phyloP scores from a whole-genome alignment of 1,284 basidiomycete species.

The Ustilago loliicola region DNA sequence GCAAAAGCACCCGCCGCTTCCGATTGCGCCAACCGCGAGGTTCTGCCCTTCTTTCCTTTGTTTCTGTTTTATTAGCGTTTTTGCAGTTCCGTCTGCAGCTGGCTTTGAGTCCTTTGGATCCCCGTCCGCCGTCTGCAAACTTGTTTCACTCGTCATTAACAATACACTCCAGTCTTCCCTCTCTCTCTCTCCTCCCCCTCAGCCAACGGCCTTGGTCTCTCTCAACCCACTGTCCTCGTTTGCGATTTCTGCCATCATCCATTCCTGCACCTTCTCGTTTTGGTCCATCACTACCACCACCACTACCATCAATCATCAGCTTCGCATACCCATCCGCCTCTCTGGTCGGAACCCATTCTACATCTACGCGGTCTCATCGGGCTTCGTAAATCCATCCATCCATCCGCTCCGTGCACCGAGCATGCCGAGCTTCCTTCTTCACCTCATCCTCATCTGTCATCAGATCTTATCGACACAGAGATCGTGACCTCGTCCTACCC shows the following conservation, averaged over 20 bases:
- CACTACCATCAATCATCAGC: slow-evolving; percentile 16
- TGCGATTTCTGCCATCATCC: background rate
- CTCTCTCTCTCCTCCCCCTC: background rate
- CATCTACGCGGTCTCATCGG: slow-evolving; percentile 7
- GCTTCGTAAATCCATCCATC: slow-evolving; percentile 11
- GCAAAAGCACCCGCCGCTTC: background rate
- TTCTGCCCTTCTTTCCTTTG: background rate
- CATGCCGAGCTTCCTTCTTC: slow-evolving; percentile 15
- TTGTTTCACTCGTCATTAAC: slow-evolving; percentile 15
- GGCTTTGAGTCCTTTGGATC: slow-evolving; percentile 8
- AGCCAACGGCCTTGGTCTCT: background rate
- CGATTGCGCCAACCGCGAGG: background rate
- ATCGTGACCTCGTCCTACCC: background rate
- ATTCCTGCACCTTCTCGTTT: slow-evolving; percentile 10
- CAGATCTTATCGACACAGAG: background rate
- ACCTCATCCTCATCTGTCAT: background rate
- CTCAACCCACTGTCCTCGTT: background rate
- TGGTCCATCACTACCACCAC: background rate
- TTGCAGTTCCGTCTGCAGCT: slow-evolving; percentile 1
- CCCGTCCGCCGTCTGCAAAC: slow-evolving; percentile 7
- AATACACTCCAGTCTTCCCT: background rate
- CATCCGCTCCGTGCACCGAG: slow-evolving; percentile 31
- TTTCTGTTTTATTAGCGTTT: background rate
- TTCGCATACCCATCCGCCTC: background rate
- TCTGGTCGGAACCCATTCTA: background rate